Evolutionary conservation across 306 rosid genomes (phyloP).

Genomic region (Prunus mira): DNA sequence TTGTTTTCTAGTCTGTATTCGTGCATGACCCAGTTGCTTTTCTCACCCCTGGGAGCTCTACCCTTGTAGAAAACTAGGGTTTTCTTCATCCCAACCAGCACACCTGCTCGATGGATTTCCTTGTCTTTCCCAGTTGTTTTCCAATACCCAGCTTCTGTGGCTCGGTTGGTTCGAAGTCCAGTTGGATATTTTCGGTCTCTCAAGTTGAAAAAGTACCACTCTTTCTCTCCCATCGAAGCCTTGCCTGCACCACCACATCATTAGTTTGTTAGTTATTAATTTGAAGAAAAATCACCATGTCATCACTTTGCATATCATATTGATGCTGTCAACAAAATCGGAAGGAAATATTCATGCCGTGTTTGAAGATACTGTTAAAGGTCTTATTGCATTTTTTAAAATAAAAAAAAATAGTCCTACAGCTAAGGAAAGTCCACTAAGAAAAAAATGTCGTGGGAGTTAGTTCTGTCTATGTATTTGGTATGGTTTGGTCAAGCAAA

Average conservation of each 20-base stretch:
- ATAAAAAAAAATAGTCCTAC: background rate
- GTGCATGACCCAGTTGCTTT: conserved; percentile 97
- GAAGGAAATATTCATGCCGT: no score
- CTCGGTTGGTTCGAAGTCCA: conserved; percentile 82
- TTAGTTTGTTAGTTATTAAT: background rate
- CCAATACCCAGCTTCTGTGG: conserved; percentile 94
- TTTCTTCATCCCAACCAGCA: conserved; percentile 87
- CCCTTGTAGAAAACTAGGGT: conserved; percentile 92
- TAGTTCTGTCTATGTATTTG: background rate
- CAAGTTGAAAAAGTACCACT: conserved; percentile 86
- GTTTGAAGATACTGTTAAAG: background rate
- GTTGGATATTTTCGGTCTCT: conserved; percentile 88
- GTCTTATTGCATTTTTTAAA: background rate
- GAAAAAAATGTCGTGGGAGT: background rate
- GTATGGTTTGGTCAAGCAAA: background rate
- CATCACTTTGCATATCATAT: no score
- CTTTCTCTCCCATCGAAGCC: conserved; percentile 90
- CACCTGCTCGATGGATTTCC: conserved; percentile 54
- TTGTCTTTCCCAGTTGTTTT: conserved; percentile 96
- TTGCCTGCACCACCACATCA: conserved; percentile 39
- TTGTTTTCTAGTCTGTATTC: conserved; percentile 74
- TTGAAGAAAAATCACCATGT: no score
- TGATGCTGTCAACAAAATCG: no score
- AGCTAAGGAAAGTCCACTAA: background rate
- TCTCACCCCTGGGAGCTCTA: conserved; percentile 93